phyloP scores from a whole-genome alignment of 768 basidiomycete genomes.

The Podaxis sp. region DNA sequence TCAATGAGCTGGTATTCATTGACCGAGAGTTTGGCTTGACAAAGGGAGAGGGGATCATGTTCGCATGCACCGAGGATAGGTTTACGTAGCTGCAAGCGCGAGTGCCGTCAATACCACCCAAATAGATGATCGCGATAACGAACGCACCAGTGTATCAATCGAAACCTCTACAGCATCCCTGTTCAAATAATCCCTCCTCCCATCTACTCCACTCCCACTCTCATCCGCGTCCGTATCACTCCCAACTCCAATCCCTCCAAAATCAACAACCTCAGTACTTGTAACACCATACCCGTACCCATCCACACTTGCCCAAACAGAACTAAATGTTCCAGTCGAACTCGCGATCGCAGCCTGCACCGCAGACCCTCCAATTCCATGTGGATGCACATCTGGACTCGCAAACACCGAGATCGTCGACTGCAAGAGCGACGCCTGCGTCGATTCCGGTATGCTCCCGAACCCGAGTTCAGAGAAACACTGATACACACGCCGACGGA shows the following conservation, averaged over 20 bases:
- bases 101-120: background rate
- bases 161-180: slow-evolving; percentile 77
- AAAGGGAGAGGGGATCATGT: slow-evolving; percentile 77
- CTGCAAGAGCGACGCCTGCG: slow-evolving; percentile 78
- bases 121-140: slow-evolving; percentile 11
- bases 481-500: slow-evolving; percentile 82
- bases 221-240: slow-evolving; percentile 26
- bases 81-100: slow-evolving; percentile 52
- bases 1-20: slow-evolving; percentile 46
- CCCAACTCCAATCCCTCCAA: slow-evolving; percentile 30
- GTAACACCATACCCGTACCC: slow-evolving; percentile 93
- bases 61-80: slow-evolving; percentile 84
- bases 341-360: slow-evolving; percentile 92
- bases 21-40: slow-evolving; percentile 41
- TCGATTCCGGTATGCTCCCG: slow-evolving; percentile 73
- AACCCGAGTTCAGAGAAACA: slow-evolving; percentile 84
- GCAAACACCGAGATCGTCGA: slow-evolving; percentile 80
- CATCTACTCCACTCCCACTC: slow-evolving; percentile 19
- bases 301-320: slow-evolving; percentile 83
- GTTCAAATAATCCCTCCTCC: slow-evolving; percentile 52
- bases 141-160: slow-evolving; percentile 71
- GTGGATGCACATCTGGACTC: slow-evolving; percentile 74
- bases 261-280: slow-evolving; percentile 50
- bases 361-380: slow-evolving; percentile 47
- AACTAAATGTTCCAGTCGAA: slow-evolving; percentile 76